Evolutionary conservation across 345 rosid species (phyloP), one percentile per base, ranked within the genome.

Genomic region (Lepidium sativum): DNA sequence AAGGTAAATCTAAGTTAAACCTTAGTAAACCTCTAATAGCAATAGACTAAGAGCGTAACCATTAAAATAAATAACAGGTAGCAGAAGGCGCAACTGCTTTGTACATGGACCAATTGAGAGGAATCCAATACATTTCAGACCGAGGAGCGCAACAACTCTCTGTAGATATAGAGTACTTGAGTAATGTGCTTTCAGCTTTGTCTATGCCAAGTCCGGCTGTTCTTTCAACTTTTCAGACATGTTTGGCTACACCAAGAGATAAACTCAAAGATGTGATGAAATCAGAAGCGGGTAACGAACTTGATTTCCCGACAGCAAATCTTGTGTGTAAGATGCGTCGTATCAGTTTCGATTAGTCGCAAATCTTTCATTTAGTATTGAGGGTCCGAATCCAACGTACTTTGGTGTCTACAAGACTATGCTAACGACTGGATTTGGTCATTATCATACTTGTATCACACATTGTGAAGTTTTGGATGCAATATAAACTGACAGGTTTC

Each of bases 81-180:
- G 99, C 96, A 1, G 99, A 94, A 73, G 96, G 99, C 10, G 95
- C 99, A 49, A 84, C 92, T 2, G 90, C 92, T 9, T 82, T 88
- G 58, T 94, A 90, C 82, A 78, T 86, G 84, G 99, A 94, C 77
- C 99, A 94, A 77, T 68, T 94, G 67, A 79, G 99, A 45, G 97
- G 96, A 13, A 88, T 94, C 75, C 95, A 87, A 74, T 76, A 86
- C 60, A 66, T 88, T 52, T 82, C 99, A 45, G 97, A 94, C 61
- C 86, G 85, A n/a, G 97, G 97, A 54, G 95, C 97, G 4, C 92
- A 82, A 47, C 97, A 94, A 60, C 89, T 94, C 3, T 82, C 91
- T 12, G 95, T 72, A 21, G 99, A 94, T 76, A 94, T 94, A 2
- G 96, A 94, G 72, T 94, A 94, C 50, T 81, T 94, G 81, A 94